Base-by-base conservation (phyloP, 129 eudicot genomes). In the Lactuca sativa region DNA sequence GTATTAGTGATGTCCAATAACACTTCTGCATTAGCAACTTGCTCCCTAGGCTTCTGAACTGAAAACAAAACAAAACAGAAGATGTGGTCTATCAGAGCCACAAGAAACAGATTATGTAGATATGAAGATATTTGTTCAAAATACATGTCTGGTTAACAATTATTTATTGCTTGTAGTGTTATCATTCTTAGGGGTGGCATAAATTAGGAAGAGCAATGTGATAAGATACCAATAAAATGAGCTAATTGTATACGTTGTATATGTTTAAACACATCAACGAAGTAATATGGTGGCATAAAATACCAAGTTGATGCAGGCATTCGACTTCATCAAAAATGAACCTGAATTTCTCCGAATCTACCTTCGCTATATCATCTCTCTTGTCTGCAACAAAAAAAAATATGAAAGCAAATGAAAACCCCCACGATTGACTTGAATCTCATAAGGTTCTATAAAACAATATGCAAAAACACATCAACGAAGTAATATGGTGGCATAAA, bases 21-120 rank as follows among this genome's bases (percentile, higher is more conserved):
- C 1, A 97, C 96, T 56, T 95, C 99, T 4, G 99, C 99, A 85
- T 95, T 97, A 5, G 97, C 99, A 25, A 95, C 97, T 77, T 95
- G 99, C 31, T 95, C 99, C 70, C 99, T 79, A 25, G 99, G 99
- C 71, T 85, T 95, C 78, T 80, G 82, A 16, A 95, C 99, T 95
- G 89, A 48, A 71, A 31, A 32, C 53, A 65, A 4, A 7, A 51
- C 16, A 54, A 4, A 7, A 38, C 53, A 64, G 5, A 72, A 7
- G 61, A 75, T 11, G 30, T 61, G 49, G 69, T 41, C 38, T 17
- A 30, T 11, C 69, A 51, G 21, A 18, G 1, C 0, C 1, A 18
- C 21, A 18, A 18, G 21, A 18, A 18, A 18, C 0, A 0, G 21
- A 18, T 18, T 18, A 18, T 18, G 21, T 18, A 18, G 21, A 18